Evolutionary conservation across 2,329 filamentous ascomycete genomes (phyloP), one percentile per base, ranked within the genome.

Genomic region (Sphaceloma murrayae): DNA sequence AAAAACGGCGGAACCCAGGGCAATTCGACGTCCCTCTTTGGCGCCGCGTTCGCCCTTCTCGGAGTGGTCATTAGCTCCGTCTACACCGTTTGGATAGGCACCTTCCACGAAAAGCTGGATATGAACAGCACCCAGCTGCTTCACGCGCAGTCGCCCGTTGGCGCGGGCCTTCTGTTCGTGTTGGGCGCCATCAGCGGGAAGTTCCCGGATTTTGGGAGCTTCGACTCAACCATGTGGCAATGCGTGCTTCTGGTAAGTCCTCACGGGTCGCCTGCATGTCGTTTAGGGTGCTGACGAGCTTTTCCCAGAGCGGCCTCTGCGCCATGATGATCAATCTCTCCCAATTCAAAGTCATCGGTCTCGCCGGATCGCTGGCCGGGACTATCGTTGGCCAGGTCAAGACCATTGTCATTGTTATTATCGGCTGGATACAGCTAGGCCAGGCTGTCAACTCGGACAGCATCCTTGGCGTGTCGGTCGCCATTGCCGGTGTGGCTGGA

Each of bases 81-180:
- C 9, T 83, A 83, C 58, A 82, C 78, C 0, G 74, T 82, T 47
- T 81, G 77, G 76, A 80, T 82, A 55, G 70, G 74, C 43, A 73
- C 70, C 54, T 82, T 78, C 55, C 77, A 81, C 58, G 71, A 75
- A 50, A 80, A 75, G 60, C 67, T 82, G 18, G 69, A 78, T 49
- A 76, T 82, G 64, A 74, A 72, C 51, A 81, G 77, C 60, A 79
- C 80, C 71, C 80, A 83, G 63, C 64, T 84, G 21, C 67, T 84
- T 10, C 75, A 76, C 62, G 82, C 80, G 59, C 78, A 82, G 60
- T 75, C 78, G 1, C 77, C 78, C 1, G 64, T 81, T 2, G 75
- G 77, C 13, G 72, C 74, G 1, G 68, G 79, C 48, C 59, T 82
- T 51, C 67, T 83, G 43, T 68, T 81, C 22, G 80, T 80, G 52